Percentiles rank a stretch among this genome's conserved stretches.
Conservation (phyloP, 208 protist species). For the Leishmania mexicana region DNA sequence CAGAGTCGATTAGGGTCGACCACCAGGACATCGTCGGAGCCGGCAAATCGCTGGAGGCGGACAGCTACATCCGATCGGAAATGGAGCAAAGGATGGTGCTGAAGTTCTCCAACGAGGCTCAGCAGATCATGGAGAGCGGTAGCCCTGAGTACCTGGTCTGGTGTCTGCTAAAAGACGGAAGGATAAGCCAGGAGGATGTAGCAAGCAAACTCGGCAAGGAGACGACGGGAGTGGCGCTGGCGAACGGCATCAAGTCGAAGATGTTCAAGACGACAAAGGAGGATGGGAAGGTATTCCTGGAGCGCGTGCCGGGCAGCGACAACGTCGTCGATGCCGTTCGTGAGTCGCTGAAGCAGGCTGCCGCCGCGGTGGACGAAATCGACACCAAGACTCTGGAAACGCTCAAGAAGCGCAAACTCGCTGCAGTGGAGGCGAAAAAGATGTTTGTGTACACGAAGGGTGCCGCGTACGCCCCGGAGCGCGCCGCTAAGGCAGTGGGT, state of each 20-base stretch:
- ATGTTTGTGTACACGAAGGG: constrained; percentile 87
- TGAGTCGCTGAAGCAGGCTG: constrained; percentile 41
- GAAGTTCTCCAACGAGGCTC: constrained; percentile 83
- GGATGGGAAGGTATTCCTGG: constrained; percentile 53
- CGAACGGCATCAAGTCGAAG: constrained; percentile 94
- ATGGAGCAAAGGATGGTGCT: constrained; percentile 58
- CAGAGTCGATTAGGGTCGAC: constrained; percentile 50
- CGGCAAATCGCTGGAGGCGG: constrained; percentile 89
- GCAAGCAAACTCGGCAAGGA: constrained; percentile 66
- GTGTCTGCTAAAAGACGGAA: constrained; percentile 43
- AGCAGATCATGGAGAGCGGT: constrained; percentile 75
- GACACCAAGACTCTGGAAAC: constrained; percentile 72
- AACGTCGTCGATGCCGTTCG: constrained; percentile 45
- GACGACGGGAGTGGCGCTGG: constrained; percentile 70
- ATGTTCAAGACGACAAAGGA: constrained; percentile 91
- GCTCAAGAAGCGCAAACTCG: constrained; percentile 95
- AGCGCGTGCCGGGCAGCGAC: constrained; percentile 37
- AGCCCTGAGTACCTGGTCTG: constrained; percentile 92
- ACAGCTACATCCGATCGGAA: constrained; percentile 75
- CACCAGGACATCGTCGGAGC: constrained; percentile 92
- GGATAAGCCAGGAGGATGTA: constrained; percentile 51
- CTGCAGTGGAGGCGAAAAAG: constrained; percentile 74
- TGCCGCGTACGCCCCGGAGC: constrained; percentile 62
- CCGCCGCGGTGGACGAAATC: constrained; percentile 26
- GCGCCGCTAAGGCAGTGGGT: constrained; percentile 71